These are phyloP conservation scores for Colletotrichum cereale DNA, from an alignment of 2,329 filamentous ascomycete genomes.

Conservation along the genomic window DNA sequence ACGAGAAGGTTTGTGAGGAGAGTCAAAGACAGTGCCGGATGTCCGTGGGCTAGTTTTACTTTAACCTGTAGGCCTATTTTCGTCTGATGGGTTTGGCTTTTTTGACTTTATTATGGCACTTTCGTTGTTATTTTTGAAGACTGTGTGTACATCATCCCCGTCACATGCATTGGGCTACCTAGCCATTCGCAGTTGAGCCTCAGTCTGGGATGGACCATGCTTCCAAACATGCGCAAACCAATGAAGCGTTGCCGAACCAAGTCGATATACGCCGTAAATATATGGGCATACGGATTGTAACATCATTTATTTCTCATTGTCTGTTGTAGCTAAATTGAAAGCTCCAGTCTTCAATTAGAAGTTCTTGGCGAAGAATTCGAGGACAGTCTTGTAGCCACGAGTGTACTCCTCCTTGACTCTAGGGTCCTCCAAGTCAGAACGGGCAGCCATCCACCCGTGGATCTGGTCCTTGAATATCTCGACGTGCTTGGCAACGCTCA, in stretches of 20 bases:
- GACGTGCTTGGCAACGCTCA: slow-evolving; percentile 69
- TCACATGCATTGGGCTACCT: too few species aligned
- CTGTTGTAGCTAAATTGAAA: background rate
- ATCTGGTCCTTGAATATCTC: slow-evolving; percentile 76
- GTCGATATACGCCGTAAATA: background rate
- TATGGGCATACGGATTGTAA: background rate
- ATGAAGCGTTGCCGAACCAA: background rate
- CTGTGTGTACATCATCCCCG: too few species aligned
- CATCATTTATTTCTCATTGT: background rate
- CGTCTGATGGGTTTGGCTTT: background rate
- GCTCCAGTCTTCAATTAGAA: slow-evolving; percentile 44
- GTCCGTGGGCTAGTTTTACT: background rate
- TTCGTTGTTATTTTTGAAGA: too few species aligned
- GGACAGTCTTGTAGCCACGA: slow-evolving; percentile 70
- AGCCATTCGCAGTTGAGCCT: background rate
- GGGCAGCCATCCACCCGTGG: slow-evolving; percentile 81
- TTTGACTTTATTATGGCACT: background rate
- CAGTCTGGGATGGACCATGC: background rate
- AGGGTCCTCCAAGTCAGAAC: slow-evolving; percentile 68
- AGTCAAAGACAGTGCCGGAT: background rate
- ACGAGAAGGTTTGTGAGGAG: background rate
- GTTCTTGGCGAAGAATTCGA: slow-evolving; percentile 70
- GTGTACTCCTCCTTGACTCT: slow-evolving; percentile 72
- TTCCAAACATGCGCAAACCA: background rate
- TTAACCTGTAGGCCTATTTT: background rate